Evolutionary conservation across 1,284 basidiomycete genomes (phyloP), one percentile per base, ranked within the genome.

Genomic region (Pseudozyma flocculosa): DNA sequence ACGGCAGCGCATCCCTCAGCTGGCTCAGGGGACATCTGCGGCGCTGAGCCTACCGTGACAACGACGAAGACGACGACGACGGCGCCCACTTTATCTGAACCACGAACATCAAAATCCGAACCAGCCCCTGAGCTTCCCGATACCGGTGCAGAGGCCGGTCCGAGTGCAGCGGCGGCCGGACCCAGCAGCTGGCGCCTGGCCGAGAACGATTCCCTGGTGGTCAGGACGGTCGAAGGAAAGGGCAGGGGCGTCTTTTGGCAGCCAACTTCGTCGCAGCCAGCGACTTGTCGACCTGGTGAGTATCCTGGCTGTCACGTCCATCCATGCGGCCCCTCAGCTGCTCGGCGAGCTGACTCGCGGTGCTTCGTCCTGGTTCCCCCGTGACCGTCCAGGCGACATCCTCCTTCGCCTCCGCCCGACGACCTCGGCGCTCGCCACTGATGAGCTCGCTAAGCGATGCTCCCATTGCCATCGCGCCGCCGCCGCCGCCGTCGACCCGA

Each of bases 391-490:
- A 3, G 61, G 61, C 3, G 55, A 58, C 19, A 50, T 64, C 23
- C 50, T 64, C 18, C 50, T 64, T 4, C 52, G 50, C 24, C 44
- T 64, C 2, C 53, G 55, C 1, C 61, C 61, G 23, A 42, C 60
- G 17, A 48, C 59, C 2, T 54, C 57, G 13, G 61, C 52, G 2
- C 61, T 60, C 21, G 60, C 61, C 21, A 53, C 56, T 5, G 43
- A 56, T 19, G 36, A 56, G 40, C 57, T 64, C 41, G 46, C 54
- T 5, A 43, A 49, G 32, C 56, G 61, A 17, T 64, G 61, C 40
- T 64, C 61, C 15, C 50, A 51, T 8, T 64, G 61, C 50, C 60
- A 52, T 18, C 30, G 47, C 22, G 43, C 56, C 1, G 8, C 19
- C 4, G 19, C 22, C 39, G 39, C 3, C 32, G 32, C 4, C 18